These are phyloP conservation scores for Arthroderma sp. DNA, from an alignment of 2,329 filamentous ascomycete genomes.

Conservation along the genomic window DNA sequence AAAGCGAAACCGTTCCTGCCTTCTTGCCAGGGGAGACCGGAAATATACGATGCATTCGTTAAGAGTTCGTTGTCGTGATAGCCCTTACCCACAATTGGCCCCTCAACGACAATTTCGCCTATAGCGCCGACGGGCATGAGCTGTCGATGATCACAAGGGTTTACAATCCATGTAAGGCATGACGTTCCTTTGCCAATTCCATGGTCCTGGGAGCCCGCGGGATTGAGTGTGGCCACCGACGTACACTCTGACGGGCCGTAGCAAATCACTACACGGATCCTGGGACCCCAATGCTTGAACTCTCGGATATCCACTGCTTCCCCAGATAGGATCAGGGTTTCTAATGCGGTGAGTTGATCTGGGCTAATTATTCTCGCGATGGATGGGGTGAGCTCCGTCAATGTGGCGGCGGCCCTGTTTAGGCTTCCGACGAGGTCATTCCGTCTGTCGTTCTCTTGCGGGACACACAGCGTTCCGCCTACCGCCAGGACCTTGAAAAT, in stretches of 20 bases:
- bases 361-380: constrained; percentile 35
- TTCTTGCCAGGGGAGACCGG: no score
- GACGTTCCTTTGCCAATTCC: constrained; percentile 12
- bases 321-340: constrained; percentile 25
- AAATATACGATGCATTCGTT: constrained; percentile 23
- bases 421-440: constrained; percentile 37
- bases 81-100: constrained; percentile 27
- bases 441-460: constrained; percentile 30
- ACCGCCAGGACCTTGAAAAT: constrained; percentile 23
- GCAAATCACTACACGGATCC: constrained; percentile 18
- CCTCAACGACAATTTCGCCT: constrained; percentile 29
- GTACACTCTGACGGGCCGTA: neutral
- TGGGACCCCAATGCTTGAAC: constrained; percentile 22
- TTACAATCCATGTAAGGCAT: constrained; percentile 24
- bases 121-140: constrained; percentile 29
- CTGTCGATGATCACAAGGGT: constrained; percentile 22
- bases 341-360: constrained; percentile 26
- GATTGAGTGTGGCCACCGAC: no score
- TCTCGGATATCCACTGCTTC: constrained; percentile 22
- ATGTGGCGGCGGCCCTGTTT: constrained; percentile 35
- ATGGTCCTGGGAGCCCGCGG: neutral
- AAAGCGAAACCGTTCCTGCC: no score
- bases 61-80: constrained; percentile 30
- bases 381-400: constrained; percentile 44
- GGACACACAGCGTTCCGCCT: constrained; percentile 35